Base-by-base conservation (phyloP, 1,284 basidiomycete species). In the Sanghuangporus baumii region DNA sequence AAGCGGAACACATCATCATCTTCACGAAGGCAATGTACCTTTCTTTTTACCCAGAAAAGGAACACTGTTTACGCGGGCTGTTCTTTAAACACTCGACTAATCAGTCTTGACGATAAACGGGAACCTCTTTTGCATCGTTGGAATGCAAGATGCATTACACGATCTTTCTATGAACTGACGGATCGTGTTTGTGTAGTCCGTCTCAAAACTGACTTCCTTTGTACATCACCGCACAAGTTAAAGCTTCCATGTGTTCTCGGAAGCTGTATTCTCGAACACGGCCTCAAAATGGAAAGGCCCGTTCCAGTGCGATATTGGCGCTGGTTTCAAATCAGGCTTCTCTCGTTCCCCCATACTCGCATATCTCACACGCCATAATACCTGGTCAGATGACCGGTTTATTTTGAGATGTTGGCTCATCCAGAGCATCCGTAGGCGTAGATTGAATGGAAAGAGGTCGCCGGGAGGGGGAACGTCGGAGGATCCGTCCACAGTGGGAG, bases 401-500 rank as follows among this genome's bases (percentile, higher is more conserved):
- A 36, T 48, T 50, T 36, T 40, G 43, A 38, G 16, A 46, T 47
- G 48, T 47, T 37, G n/a, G 16, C 12, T 16, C 60, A 48, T 48
- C 26, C n/a, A 31, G 46, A 23, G 26, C 20, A n/a, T 48, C 11
- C 20, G 14, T 36, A 54, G 31, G 52, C 40, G 38, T n/a, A 14
- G 34, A 56, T 38, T 61, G 46, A 55, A 61, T 55, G 40, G 37
- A 20, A 26, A 54, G n/a, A 46, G 18, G 31, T 37, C 41, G 38
- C 51, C 46, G 14, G 43, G 46, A 61, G 60, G 60, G 50, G 55
- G 60, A 61, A 61, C 46, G 40, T 61, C 60, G 60, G 60, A 12
- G 52, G 52, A 55, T 55, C 36, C 41, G 12, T 36, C 36, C 31
- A 23, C 26, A 41, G 20, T 43, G 16, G 23, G 43, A 20, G 3